Percentiles rank a stretch among this genome's conserved stretches.
Evolutionary conservation across 352 stramenopile genomes (phyloP).

Genomic region (Pythium aquatile): DNA sequence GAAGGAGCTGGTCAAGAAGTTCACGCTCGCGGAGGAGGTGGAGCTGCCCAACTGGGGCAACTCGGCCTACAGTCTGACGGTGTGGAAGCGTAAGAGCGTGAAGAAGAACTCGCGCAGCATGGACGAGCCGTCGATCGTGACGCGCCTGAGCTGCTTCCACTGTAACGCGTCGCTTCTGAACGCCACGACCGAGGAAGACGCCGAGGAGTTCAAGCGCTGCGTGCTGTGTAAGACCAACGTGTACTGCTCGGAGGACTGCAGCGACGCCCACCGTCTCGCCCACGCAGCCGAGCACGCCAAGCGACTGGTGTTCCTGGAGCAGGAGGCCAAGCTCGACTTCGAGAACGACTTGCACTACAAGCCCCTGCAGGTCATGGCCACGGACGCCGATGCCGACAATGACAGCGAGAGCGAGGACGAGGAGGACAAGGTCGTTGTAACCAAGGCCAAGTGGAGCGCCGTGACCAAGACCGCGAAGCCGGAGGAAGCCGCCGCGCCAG

Average conservation of each 20-base stretch:
- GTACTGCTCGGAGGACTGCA: slow-evolving; percentile 70
- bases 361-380: slow-evolving; percentile 36
- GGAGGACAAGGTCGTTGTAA: slow-evolving; percentile 22
- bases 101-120: slow-evolving; percentile 1
- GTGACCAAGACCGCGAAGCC: slow-evolving; percentile 12
- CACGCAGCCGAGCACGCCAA: slow-evolving; percentile 69
- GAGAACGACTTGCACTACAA: slow-evolving; percentile 62
- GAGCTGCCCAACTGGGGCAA: slow-evolving; percentile 79
- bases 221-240: slow-evolving; percentile 76
- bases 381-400: slow-evolving; percentile 30
- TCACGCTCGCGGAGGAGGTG: slow-evolving; percentile 52
- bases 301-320: slow-evolving; percentile 62
- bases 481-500: neutral
- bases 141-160: slow-evolving; percentile 50
- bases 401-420: slow-evolving; percentile 30
- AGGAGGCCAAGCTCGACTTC: slow-evolving; percentile 61
- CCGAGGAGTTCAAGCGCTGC: slow-evolving; percentile 54
- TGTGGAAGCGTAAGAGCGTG: slow-evolving; percentile 53
- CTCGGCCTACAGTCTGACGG: slow-evolving; percentile 67
- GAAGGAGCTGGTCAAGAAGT: slow-evolving; percentile 48
- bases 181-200: slow-evolving; percentile 29
- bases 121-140: slow-evolving; percentile 19
- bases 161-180: slow-evolving; percentile 40
- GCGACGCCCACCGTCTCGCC: slow-evolving; percentile 29
- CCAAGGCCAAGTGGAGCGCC: slow-evolving; percentile 22